Conservation (phyloP, 257 asterid species). For the Salvia miltiorrhiza region DNA sequence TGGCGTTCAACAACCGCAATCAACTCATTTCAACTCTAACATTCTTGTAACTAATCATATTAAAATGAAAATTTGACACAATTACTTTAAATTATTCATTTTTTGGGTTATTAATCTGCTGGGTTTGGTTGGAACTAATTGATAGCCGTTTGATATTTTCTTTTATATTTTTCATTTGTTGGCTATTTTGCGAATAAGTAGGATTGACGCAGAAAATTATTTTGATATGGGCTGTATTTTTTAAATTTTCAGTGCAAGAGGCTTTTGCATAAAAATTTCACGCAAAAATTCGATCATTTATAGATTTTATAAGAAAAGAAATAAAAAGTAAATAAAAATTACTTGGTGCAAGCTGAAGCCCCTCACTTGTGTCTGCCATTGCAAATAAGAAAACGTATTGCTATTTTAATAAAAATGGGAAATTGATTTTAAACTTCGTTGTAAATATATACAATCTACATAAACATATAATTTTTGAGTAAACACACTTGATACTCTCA, state of each 20-base stretch:
- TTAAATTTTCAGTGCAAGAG: too few relatives aligned
- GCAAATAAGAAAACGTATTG: too few relatives aligned
- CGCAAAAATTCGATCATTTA: too few relatives aligned
- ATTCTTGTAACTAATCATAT: neutral
- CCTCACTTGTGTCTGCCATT: too few relatives aligned
- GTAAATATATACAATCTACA: neutral
- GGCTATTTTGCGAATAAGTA: neutral
- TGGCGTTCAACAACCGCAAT: conserved; percentile 24
- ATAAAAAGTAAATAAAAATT: too few relatives aligned
- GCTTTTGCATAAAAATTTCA: too few relatives aligned
- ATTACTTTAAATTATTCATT: neutral
- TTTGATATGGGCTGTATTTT: too few relatives aligned
- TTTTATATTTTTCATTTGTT: neutral
- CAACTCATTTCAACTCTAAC: conserved; percentile 14
- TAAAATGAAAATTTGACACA: neutral
- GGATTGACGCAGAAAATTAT: too few relatives aligned
- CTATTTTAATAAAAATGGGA: neutral
- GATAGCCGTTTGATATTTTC: neutral
- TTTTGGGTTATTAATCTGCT: neutral
- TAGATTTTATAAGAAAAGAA: too few relatives aligned
- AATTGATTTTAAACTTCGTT: neutral
- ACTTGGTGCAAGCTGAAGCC: too few relatives aligned
- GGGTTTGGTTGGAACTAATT: neutral
- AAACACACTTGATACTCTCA: too few relatives aligned
- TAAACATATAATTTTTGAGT: too few relatives aligned